Base-by-base conservation (phyloP, 1,284 basidiomycete species). In the Papiliotrema fonsecae region DNA sequence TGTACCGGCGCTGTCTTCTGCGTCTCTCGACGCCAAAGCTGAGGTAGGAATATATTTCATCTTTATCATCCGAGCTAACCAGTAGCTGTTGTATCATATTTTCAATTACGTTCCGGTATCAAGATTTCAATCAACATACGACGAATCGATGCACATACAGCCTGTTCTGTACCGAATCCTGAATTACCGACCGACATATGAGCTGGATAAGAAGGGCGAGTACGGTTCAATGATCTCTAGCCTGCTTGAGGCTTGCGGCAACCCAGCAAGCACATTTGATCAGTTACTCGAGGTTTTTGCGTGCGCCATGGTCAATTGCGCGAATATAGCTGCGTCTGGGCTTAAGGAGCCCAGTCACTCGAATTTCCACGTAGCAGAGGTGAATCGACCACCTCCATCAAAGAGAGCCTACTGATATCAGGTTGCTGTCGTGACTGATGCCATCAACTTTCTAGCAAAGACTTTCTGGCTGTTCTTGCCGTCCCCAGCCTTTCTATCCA, bases 61-160 rank as follows among this genome's bases (percentile, higher is more conserved):
- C n/a, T n/a, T n/a, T n/a, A n/a, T n/a, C n/a, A n/a, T n/a, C n/a
- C n/a, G n/a, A n/a, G 28, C 32, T 39, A 6, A 39, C 6, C 13
- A 4, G 24, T 13, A 70, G 67, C 50, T 71, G 0, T 45, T 64
- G n/a, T 60, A 66, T 43, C 65, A 69, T 40, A 41, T 71, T 1
- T 55, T 69, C 41, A 61, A 58, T 27, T 58, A 69, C 44, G 39
- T 52, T 7, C 42, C 56, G 1, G 32, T 55, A 7, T 64, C 60
- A 2, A 35, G 53, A 1, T 46, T 62, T 21, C 56, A 61, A 31
- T 30, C 41, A 45, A 32, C 0, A 9, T 31, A 27, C 48, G 47
- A 49, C 16, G 14, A 42, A 25, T 24, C 28, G 6, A 21, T 22
- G 4, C 11, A 13, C 14, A 21, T 19, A 5, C 52, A 56, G 45